phyloP scores from a whole-genome alignment of 192 early-diverging fungal genomes.

The Geranomyces variabilis region DNA sequence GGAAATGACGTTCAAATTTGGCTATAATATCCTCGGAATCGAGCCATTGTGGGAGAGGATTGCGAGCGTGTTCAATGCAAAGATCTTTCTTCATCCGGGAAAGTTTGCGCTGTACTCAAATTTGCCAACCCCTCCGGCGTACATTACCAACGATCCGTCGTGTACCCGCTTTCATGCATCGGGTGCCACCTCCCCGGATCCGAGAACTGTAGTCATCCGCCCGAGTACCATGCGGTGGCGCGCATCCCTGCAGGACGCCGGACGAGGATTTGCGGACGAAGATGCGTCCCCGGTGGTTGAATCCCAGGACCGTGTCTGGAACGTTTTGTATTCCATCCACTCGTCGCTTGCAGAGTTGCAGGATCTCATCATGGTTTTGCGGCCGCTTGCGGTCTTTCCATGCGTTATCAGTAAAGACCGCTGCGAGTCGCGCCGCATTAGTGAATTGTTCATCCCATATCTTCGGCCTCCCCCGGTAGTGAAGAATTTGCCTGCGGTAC shows the following conservation, averaged over 20 bases:
- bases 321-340: conserved; percentile 24
- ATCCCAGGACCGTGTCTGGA: background rate
- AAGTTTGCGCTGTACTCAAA: background rate
- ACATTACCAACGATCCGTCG: conserved; percentile 24
- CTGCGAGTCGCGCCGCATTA: background rate
- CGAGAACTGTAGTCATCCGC: background rate
- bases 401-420: conserved; percentile 25
- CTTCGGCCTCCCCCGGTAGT: background rate
- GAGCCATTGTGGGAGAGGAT: conserved; percentile 52
- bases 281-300: background rate
- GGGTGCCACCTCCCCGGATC: background rate
- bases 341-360: conserved; percentile 23
- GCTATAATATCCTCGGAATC: conserved; percentile 39
- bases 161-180: conserved; percentile 27
- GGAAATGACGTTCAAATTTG: conserved; percentile 43
- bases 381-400: conserved; percentile 6
- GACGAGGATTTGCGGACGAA: background rate
- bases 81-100: conserved; percentile 18
- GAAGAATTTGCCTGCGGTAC: too few relatives aligned
- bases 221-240: conserved; percentile 7
- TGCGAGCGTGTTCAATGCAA: conserved; percentile 41
- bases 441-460: conserved; percentile 1
- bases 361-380: conserved; percentile 11
- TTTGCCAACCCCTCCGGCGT: background rate
- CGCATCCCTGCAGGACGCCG: background rate